Base-by-base conservation (phyloP, 306 rosid genomes). In the Psophocarpus tetragonolobus region DNA sequence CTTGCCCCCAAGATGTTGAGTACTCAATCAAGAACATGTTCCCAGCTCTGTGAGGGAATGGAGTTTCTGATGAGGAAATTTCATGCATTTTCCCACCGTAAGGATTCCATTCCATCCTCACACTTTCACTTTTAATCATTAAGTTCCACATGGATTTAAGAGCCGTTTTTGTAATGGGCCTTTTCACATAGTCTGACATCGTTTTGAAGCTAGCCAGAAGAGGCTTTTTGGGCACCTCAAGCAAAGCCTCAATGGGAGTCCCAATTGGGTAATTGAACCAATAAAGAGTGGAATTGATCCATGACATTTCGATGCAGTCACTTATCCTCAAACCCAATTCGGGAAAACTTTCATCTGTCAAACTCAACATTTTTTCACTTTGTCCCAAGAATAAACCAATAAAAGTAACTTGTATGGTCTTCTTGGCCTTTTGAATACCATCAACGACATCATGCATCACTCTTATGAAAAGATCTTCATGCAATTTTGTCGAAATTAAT, bases 51-150 rank as follows among this genome's bases (percentile, higher is more conserved):
- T 85, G 88, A 73, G 85, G 83, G 12, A 81, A 85, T 73, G 85
- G 88, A 51, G 84, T 85, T 63, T 67, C 71, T n/a, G 76, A 73
- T 68, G 71, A 5, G 8, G 76, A 81, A 51, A 85, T 78, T 62
- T 81, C 71, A 1, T 74, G 1, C 88, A 85, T 85, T 62, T 73
- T 85, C 6, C 88, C 88, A 4, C 88, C 85, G 9, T 73, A 78
- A 15, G 88, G 84, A 36, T 81, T 85, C 88, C 88, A 85, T 5
- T 77, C 85, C 85, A 85, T 81, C 71, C 24, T 5, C 6, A 73
- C 44, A 4, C 44, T 5, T 38, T 68, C 79, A 53, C 27, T 57
- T 73, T 68, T 64, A 3, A 77, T 81, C 88, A 85, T 73, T 15
- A 73, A 8, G 20, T 81, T 45, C 84, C 81, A 85, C 6, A 85